These are phyloP conservation scores for Colletotrichum tabaci DNA, from an alignment of 2,329 filamentous ascomycete species.

Conservation along the genomic window DNA sequence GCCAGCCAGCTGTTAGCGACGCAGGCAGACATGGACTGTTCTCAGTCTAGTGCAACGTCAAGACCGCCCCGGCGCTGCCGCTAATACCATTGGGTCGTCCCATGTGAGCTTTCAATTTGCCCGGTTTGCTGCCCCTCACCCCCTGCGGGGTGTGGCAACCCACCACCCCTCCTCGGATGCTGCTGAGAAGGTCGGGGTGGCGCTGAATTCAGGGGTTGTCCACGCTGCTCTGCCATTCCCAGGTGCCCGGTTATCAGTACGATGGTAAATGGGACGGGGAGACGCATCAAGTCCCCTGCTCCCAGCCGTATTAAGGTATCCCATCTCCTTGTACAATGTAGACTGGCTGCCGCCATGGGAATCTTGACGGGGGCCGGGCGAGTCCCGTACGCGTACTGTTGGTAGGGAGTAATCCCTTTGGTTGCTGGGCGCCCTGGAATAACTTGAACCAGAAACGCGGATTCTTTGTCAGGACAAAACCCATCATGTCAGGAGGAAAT, in stretches of 20 bases:
- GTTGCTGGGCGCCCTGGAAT: too few species aligned
- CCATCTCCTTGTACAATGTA: too few species aligned
- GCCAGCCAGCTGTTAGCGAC: slow-evolving; percentile 12
- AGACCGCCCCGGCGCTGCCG: background rate
- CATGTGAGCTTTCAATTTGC: background rate
- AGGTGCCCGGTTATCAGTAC: slow-evolving; percentile 35
- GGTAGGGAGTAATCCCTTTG: too few species aligned
- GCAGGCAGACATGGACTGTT: background rate
- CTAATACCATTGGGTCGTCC: background rate
- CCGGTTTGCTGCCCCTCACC: background rate
- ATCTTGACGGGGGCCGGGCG: background rate
- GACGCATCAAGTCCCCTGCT: background rate
- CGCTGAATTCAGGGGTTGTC: slow-evolving; percentile 3
- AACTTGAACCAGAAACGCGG: too few species aligned
- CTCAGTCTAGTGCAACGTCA: too few species aligned
- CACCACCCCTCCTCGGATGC: background rate
- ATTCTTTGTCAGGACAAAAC: too few species aligned
- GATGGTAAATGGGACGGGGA: background rate
- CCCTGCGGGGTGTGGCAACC: background rate
- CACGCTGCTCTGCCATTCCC: slow-evolving; percentile 9
- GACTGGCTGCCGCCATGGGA: background rate
- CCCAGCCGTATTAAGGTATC: background rate
- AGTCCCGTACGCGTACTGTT: too few species aligned
- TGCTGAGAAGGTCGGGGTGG: background rate
- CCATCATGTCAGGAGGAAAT: too few species aligned